These are phyloP conservation scores for Thelonectria blattea DNA, from an alignment of 2,329 filamentous ascomycete species.

Conservation along the genomic window DNA sequence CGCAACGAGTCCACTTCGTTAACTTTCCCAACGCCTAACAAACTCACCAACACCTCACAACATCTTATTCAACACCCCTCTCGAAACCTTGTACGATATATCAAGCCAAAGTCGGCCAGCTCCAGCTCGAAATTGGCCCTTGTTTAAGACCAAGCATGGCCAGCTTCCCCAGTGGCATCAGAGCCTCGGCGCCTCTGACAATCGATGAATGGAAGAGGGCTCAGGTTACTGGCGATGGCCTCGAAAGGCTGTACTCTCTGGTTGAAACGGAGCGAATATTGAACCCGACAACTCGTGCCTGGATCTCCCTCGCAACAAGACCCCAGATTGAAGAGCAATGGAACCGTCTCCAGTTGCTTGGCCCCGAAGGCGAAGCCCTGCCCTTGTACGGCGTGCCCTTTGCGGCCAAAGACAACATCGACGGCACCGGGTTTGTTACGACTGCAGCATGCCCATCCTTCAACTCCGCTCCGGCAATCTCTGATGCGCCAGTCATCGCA, in stretches of 20 bases:
- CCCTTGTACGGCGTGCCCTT: slow-evolving; percentile 64
- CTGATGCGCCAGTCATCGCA: slow-evolving; percentile 55
- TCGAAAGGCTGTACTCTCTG: slow-evolving; percentile 37
- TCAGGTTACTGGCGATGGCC: slow-evolving; percentile 34
- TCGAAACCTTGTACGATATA: not conserved
- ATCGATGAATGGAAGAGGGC: slow-evolving; percentile 38
- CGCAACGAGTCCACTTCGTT: not conserved
- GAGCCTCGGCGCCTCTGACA: slow-evolving; percentile 19
- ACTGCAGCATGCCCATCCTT: slow-evolving; percentile 60
- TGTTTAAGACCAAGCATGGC: not conserved
- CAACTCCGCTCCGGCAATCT: slow-evolving; percentile 50
- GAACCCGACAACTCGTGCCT: slow-evolving; percentile 36
- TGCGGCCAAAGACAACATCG: slow-evolving; percentile 63
- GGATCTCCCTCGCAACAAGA: slow-evolving; percentile 42
- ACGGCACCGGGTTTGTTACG: slow-evolving; percentile 56
- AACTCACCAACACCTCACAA: not conserved
- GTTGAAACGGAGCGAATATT: slow-evolving; percentile 27
- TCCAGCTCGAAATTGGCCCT: not conserved
- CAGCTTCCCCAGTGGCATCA: not conserved
- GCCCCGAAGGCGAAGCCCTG: slow-evolving; percentile 35
- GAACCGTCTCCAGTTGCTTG: slow-evolving; percentile 21
- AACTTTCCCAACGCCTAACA: not conserved
- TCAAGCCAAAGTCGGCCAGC: not conserved
- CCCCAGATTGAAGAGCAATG: slow-evolving; percentile 35
- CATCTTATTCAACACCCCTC: not conserved